Evolutionary conservation across 441 rosid species (phyloP).

Genomic region (Aleurites moluccanus): DNA sequence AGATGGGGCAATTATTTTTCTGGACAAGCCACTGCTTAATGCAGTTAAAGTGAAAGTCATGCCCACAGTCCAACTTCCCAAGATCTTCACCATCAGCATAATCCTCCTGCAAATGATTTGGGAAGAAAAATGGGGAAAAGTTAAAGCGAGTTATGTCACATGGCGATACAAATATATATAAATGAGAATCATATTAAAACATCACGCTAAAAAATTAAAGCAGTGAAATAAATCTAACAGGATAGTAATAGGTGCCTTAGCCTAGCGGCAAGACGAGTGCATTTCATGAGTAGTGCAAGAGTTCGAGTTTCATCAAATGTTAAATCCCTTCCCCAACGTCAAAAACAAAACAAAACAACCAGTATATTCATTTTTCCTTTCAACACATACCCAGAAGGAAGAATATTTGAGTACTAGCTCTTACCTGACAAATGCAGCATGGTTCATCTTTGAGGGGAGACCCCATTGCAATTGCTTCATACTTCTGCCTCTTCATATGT

Average conservation of each 20-base stretch:
- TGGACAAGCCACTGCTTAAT: slow-evolving; percentile 43
- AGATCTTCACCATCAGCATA: slow-evolving; percentile 35
- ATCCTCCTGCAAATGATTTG: slow-evolving; percentile 35
- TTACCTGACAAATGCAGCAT: slow-evolving; percentile 50
- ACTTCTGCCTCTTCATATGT: slow-evolving; percentile 19
- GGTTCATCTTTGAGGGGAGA: slow-evolving; percentile 18
- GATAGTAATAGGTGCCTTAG: too few relatives aligned
- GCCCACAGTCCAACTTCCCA: slow-evolving; percentile 38
- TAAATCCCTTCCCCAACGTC: too few relatives aligned
- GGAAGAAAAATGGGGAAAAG: not conserved
- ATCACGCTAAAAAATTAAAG: too few relatives aligned
- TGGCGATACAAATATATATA: too few relatives aligned
- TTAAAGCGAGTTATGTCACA: too few relatives aligned
- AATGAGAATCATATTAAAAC: too few relatives aligned
- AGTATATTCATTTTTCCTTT: too few relatives aligned
- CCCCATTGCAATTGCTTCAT: slow-evolving; percentile 18
- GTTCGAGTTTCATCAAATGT: too few relatives aligned
- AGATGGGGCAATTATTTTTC: slow-evolving; percentile 50
- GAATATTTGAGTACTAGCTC: not conserved
- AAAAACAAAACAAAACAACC: too few relatives aligned
- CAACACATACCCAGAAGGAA: not conserved
- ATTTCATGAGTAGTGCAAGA: too few relatives aligned
- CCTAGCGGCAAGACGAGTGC: too few relatives aligned
- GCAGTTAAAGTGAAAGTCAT: slow-evolving; percentile 42
- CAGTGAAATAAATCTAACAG: too few relatives aligned